These are phyloP conservation scores for Pythium guiyangense DNA, from an alignment of 352 stramenopile species.

Conservation along the genomic window DNA sequence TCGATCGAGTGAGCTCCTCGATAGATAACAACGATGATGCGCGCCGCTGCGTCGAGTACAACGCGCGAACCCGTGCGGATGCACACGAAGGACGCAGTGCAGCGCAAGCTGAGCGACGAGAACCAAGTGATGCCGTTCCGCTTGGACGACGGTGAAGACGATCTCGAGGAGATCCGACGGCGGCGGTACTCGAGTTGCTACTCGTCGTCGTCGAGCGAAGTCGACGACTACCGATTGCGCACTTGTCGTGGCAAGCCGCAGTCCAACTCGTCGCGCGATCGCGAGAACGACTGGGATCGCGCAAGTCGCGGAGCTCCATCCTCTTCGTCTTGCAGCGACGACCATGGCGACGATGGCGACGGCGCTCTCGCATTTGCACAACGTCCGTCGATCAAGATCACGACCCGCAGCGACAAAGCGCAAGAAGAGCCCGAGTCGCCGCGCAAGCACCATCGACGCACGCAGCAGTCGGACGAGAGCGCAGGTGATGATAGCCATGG, in stretches of 20 bases:
- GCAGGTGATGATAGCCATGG: no score
- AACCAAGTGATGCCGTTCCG: slow-evolving; percentile 65
- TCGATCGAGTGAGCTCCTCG: no score
- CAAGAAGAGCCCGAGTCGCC: slow-evolving; percentile 26
- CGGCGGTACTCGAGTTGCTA: slow-evolving; percentile 29
- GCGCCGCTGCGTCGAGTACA: not conserved
- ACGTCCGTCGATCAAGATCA: no score
- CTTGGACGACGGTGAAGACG: slow-evolving; percentile 38
- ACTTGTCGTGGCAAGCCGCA: slow-evolving; percentile 1
- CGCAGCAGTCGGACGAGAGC: slow-evolving; percentile 29
- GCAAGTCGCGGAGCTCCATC: slow-evolving; percentile 17
- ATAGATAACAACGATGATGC: no score
- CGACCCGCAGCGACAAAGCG: slow-evolving; percentile 10
- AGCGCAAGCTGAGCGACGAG: slow-evolving; percentile 21
- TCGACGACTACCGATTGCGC: slow-evolving; percentile 1
- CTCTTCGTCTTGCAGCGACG: slow-evolving; percentile 12
- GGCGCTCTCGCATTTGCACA: no score
- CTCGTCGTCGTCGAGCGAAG: slow-evolving; percentile 10
- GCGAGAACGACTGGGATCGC: slow-evolving; percentile 41
- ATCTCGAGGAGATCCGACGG: slow-evolving; percentile 32
- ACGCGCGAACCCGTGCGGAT: not conserved
- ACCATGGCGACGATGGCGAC: slow-evolving; percentile 19
- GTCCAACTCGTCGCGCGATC: slow-evolving; percentile 10
- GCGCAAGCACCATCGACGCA: slow-evolving; percentile 11
- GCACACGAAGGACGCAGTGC: not conserved